Base-by-base conservation (phyloP, 306 rosid species). In the Malus orientalis region DNA sequence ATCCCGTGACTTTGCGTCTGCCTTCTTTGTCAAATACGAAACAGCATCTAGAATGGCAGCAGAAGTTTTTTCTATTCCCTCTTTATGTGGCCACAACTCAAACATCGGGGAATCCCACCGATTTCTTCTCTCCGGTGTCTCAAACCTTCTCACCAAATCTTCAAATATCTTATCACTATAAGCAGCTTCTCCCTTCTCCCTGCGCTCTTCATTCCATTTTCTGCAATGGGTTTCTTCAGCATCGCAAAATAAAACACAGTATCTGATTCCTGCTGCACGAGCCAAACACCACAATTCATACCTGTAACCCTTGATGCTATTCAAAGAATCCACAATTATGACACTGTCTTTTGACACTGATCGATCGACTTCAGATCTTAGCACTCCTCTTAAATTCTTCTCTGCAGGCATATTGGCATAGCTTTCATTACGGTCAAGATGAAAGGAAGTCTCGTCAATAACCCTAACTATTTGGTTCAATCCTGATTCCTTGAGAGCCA, bases 271-370 rank as follows among this genome's bases (percentile, higher is more conserved):
- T 0, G 96, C 84, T 3, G 90, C 97, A 20, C 99, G 91, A 70
- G 99, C 99, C 84, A 95, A 88, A 81, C 99, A 95, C 99, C 99
- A 95, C 25, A 95, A 80, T 81, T 92, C 99, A 1, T 92, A 95
- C 69, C 99, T 85, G 61, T 95, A 95, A 76, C 99, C 97, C 86
- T 95, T 90, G 77, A 95, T 95, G 73, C 76, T 91, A 76, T 95
- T 95, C 89, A 95, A 85, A 63, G 97, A 92, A 84, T 95, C 99
- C 0, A 95, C 85, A 19, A 95, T 85, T 29, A 92, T 86, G 57
- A 92, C 83, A 70, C 64, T 86, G 51, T 92, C 99, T 83, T 72
- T 87, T 16, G 96, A 90, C 73, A 95, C 40, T 1, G 97, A 89
- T 74, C 99, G 80, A 75, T 95, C 97, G 14, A 92, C 99, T 85